Evolutionary conservation across 768 basidiomycete species (phyloP), one percentile per base, ranked within the genome.

Genomic region (Terana coerulea): DNA sequence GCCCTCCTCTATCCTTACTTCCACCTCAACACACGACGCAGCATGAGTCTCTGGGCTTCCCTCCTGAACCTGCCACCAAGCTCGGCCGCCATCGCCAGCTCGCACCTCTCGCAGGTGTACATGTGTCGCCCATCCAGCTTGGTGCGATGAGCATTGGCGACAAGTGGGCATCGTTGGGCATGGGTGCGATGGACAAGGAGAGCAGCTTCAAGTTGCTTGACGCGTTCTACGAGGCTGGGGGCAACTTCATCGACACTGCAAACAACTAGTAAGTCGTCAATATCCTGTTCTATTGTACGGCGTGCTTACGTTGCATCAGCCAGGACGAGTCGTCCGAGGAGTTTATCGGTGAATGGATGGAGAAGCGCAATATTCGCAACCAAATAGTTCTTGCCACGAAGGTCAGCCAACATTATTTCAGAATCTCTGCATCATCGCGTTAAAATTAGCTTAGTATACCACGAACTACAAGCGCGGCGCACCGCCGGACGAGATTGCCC

Each of bases 281-380:
- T 3, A 15, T n/a, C 41, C 3, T 35, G 33, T 34, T 34, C 33
- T 47, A 12, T 34, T 5, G 24, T 9, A 3, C 11, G 12, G 7
- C 33, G 14, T 46, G 11, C 31, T 49, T 2, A 40, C 17, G 12
- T 15, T 9, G 19, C 2, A n/a, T 11, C 34, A 69, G 66, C 43
- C 67, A 70, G 60, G 59, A 68, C 44, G 72, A 64, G 39, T 53
- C 67, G 41, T 64, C 61, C 12, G 72, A 75, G 58, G 47, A 59
- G 45, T 71, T 71, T 57, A 66, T 75, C 42, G 73, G 72, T 19
- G 72, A 74, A 51, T 75, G 72, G 72, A 68, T 71, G 65, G 63
- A 69, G 51, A 51, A 56, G 40, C 59, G 68, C n/a, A 62, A 61
- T 0, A 67, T 62, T 47, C 62, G 73, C 21, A 68, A 74, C 51